A percentile compares a stretch with the other conserved stretches of the same genome.
Evolutionary conservation across 768 basidiomycete species (phyloP).

Genomic region (Cubamyces sp.): DNA sequence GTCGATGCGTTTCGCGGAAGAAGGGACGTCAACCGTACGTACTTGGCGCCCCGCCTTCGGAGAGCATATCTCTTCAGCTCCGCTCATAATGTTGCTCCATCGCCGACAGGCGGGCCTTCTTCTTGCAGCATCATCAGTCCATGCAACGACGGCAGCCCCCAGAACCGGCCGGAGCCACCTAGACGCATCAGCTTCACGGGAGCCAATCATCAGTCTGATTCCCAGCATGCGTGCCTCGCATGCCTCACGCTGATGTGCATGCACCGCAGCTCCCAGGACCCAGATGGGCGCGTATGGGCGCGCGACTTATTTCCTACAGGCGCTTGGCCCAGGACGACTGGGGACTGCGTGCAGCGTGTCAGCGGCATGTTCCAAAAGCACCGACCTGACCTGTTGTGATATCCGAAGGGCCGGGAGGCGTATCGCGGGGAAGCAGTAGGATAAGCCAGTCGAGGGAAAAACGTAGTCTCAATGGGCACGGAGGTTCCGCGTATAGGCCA

Average conservation of each 20-base stretch:
- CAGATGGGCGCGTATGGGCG: slow-evolving; percentile 22
- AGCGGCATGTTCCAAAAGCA: background rate
- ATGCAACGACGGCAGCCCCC: slow-evolving; percentile 1
- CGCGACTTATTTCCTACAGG: slow-evolving; percentile 4
- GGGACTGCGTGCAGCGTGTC: slow-evolving; percentile 1
- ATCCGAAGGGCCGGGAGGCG: background rate
- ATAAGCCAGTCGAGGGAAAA: background rate
- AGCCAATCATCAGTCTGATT: slow-evolving; percentile 9
- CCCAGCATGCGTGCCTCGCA: slow-evolving; percentile 18
- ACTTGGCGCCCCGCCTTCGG: slow-evolving; percentile 1
- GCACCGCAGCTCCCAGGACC: slow-evolving; percentile 3
- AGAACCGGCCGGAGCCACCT: slow-evolving; percentile 17
- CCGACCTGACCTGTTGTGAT: background rate
- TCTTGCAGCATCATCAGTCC: background rate
- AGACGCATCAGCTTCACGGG: slow-evolving; percentile 2
- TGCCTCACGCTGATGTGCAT: slow-evolving; percentile 10
- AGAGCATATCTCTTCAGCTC: slow-evolving; percentile 5
- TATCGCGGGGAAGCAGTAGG: background rate
- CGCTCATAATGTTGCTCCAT: background rate
- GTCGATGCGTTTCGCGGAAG: slow-evolving; percentile 18
- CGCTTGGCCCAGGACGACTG: background rate
- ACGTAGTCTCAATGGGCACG: too few relatives aligned
- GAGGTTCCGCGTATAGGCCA: too few relatives aligned
- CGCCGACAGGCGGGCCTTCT: background rate
- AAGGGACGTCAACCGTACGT: slow-evolving; percentile 13